Evolutionary conservation across 441 rosid genomes (phyloP).

Genomic region (Eruca vesicaria): DNA sequence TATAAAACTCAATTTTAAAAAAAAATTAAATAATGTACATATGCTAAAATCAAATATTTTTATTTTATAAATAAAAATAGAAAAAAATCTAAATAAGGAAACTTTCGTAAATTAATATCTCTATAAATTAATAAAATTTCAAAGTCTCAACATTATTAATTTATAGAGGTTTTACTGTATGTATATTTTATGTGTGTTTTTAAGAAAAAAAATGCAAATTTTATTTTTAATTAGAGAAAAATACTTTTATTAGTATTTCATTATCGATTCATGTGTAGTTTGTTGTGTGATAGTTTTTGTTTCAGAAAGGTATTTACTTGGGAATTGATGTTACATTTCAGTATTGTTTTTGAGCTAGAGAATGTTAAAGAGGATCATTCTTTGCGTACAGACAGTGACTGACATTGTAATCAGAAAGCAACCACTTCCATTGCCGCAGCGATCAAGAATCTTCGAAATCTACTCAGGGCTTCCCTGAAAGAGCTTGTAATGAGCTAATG

Average conservation of each 20-base stretch:
- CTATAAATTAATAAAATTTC: no score
- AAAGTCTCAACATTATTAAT: no score
- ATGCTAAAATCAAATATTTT: no score
- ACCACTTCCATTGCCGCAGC: conserved; percentile 19
- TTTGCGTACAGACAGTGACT: conserved; percentile 4
- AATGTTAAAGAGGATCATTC: conserved; percentile 27
- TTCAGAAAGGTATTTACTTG: background rate
- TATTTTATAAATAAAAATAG: no score
- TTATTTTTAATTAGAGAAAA: background rate
- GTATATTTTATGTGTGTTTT: background rate
- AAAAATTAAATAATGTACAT: no score
- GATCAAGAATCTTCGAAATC: background rate
- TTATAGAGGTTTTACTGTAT: no score
- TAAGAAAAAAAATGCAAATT: background rate
- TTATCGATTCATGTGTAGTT: background rate
- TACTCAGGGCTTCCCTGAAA: conserved; percentile 32
- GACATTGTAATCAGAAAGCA: conserved; percentile 21
- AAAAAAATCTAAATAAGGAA: no score
- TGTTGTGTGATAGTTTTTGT: background rate
- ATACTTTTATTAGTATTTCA: background rate
- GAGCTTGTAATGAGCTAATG: conserved; percentile 19
- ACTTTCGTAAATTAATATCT: no score
- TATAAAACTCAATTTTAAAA: no score
- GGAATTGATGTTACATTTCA: conserved; percentile 8
- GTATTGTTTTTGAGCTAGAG: conserved; percentile 21